Evolutionary conservation across 441 rosid genomes (phyloP).

Genomic region (Dalechampia spathulata): DNA sequence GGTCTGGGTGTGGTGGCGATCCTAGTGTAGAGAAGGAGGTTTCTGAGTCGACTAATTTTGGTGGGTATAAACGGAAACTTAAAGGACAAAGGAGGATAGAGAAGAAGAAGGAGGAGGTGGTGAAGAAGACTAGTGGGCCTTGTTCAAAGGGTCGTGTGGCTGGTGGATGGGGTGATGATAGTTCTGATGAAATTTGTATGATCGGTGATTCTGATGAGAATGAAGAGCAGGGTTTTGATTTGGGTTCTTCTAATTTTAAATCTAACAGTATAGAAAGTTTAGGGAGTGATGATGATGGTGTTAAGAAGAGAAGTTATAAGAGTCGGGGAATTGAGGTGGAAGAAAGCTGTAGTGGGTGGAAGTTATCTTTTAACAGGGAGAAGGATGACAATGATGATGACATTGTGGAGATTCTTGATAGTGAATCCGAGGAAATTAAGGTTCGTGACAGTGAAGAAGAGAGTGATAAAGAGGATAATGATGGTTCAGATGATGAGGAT

Average conservation of each 20-base stretch:
- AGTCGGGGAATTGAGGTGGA: not conserved
- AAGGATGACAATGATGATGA: not conserved
- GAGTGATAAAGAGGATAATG: not conserved
- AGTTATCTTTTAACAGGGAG: not conserved
- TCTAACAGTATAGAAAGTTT: too few species aligned
- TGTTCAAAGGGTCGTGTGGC: too few species aligned
- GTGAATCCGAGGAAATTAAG: not conserved
- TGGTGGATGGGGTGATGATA: conserved; percentile 3
- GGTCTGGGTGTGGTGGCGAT: too few species aligned
- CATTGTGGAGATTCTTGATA: conserved; percentile 1
- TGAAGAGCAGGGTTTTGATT: not conserved
- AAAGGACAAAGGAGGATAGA: too few species aligned
- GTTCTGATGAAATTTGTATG: not conserved
- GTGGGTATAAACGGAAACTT: too few species aligned
- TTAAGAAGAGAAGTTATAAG: not conserved
- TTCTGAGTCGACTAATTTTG: too few species aligned
- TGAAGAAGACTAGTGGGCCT: too few species aligned
- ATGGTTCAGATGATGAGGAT: conserved; percentile 15
- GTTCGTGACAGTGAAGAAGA: conserved; percentile 9
- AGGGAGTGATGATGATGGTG: too few species aligned
- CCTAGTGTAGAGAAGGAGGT: too few species aligned
- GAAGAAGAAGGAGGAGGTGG: too few species aligned
- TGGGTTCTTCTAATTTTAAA: not conserved
- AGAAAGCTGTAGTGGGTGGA: conserved; percentile 5
- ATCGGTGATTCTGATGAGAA: too few species aligned